A percentile compares a stretch with the other conserved stretches of the same genome.
phyloP scores from a whole-genome alignment of 768 basidiomycete species.

The Boletus eberwhitei region DNA sequence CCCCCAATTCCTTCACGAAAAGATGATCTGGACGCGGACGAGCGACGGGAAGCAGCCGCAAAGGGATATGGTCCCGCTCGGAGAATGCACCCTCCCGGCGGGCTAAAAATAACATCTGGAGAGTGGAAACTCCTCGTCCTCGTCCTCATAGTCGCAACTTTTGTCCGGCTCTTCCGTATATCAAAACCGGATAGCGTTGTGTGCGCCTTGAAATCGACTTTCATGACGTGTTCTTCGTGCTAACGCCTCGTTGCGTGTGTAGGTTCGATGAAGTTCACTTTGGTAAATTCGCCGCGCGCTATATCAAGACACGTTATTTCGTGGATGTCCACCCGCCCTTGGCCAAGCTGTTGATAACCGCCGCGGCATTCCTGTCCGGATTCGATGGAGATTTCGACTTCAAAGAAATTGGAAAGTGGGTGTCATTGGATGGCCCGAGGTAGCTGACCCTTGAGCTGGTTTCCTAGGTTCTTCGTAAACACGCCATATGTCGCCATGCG shows the following conservation, averaged over 20 bases:
- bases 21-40: conserved; percentile 73
- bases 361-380: conserved; percentile 82
- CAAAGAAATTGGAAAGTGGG: conserved; percentile 94
- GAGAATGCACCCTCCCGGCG: conserved; percentile 50
- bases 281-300: conserved; percentile 93
- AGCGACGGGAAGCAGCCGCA: conserved; percentile 65
- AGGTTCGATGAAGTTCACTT: conserved; percentile 99
- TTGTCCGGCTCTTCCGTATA: conserved; percentile 84
- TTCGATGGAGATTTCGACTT: conserved; percentile 96
- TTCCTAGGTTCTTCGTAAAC: conserved; percentile 67
- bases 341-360: conserved; percentile 92
- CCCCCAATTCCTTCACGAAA: conserved; percentile 51
- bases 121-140: conserved; percentile 75
- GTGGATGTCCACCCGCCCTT: conserved; percentile 97
- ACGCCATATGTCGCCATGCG: conserved; percentile 98
- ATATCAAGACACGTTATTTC: conserved; percentile 89
- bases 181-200: conserved; percentile 90
- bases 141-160: conserved; percentile 64
- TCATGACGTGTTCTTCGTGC: neutral
- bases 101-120: conserved; percentile 59
- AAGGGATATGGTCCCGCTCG: conserved; percentile 56
- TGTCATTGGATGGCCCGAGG: conserved; percentile 9
- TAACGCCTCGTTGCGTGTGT: conserved; percentile 2
- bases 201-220: conserved; percentile 44
- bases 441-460: conserved; percentile 1